A percentile compares a stretch with the other conserved stretches of the same genome.
Evolutionary conservation across 2,329 filamentous ascomycete species (phyloP).

Genomic region (Nothophoma quercina): DNA sequence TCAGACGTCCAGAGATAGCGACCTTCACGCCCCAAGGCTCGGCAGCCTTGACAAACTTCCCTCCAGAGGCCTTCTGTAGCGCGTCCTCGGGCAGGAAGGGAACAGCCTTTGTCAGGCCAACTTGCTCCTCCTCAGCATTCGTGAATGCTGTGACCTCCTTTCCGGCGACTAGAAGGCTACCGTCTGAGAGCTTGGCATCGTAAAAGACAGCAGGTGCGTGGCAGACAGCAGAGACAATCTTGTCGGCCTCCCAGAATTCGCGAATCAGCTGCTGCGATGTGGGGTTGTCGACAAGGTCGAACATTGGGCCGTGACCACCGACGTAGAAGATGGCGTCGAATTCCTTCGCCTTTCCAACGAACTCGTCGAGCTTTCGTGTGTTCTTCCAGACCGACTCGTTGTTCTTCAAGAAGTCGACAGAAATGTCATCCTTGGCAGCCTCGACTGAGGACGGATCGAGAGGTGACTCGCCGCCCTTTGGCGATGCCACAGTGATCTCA

Average conservation of each 20-base stretch:
- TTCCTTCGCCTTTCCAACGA: constrained; percentile 64
- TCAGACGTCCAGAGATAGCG: constrained; percentile 50
- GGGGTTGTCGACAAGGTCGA: constrained; percentile 66
- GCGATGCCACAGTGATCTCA: constrained; percentile 51
- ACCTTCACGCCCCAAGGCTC: constrained; percentile 58
- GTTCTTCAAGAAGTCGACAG: constrained; percentile 55
- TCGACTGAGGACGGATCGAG: constrained; percentile 48
- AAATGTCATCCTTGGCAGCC: constrained; percentile 58
- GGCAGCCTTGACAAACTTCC: constrained; percentile 63
- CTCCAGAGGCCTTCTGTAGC: constrained; percentile 59
- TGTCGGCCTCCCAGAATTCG: constrained; percentile 68
- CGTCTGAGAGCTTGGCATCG: constrained; percentile 61
- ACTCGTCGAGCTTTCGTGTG: constrained; percentile 65
- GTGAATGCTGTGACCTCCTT: constrained; percentile 67
- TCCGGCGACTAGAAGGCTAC: constrained; percentile 63
- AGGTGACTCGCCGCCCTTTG: constrained; percentile 49
- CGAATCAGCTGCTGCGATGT: constrained; percentile 66
- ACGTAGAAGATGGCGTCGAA: constrained; percentile 70
- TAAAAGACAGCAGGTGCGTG: constrained; percentile 71
- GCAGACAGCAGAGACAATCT: constrained; percentile 72
- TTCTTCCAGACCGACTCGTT: constrained; percentile 69
- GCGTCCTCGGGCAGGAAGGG: constrained; percentile 70
- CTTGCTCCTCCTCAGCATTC: constrained; percentile 63
- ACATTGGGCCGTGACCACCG: constrained; percentile 70
- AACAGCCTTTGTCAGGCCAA: constrained; percentile 53